Percentiles rank a stretch among this genome's conserved stretches.
Conservation (phyloP, 306 rosid genomes). For the Lagenaria siceraria region DNA sequence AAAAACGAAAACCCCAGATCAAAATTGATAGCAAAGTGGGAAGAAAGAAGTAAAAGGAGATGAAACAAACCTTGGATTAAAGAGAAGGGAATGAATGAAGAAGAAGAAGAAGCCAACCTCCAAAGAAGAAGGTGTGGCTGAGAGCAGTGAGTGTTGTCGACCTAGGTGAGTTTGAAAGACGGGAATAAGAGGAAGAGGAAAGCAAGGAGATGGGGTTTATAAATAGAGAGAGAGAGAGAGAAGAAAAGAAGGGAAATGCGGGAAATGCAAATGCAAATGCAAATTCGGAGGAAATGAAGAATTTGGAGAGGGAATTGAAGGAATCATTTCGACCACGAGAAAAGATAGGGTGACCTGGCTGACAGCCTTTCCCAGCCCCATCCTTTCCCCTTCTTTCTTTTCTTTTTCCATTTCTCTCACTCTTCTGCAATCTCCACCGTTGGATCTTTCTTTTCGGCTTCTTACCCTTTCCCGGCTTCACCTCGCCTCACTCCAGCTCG, state of each 20-base stretch:
- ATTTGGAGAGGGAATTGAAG: constrained; percentile 6
- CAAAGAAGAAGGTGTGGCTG: constrained; percentile 4
- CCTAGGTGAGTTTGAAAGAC: not conserved
- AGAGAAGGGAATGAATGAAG: not conserved
- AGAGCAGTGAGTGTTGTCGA: not conserved
- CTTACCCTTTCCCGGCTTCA: no score
- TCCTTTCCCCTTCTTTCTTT: not conserved
- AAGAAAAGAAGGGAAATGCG: not conserved
- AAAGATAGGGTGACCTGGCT: constrained; percentile 18
- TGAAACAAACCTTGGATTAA: not conserved
- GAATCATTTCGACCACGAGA: constrained; percentile 18
- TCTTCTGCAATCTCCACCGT: not conserved
- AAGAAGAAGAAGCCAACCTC: constrained; percentile 8
- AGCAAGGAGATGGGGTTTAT: not conserved
- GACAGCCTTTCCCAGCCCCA: constrained; percentile 14
- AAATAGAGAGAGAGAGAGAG: constrained; percentile 3
- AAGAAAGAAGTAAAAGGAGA: not conserved
- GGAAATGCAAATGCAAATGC: constrained; percentile 5
- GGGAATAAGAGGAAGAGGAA: not conserved
- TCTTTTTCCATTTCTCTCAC: not conserved
- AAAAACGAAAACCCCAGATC: not conserved
- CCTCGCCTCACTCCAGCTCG: no score
- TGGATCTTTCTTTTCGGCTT: not conserved
- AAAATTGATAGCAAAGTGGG: not conserved
- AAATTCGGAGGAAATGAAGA: constrained; percentile 5